Evolutionary conservation across 2,329 filamentous ascomycete genomes (phyloP), one percentile per base, ranked within the genome.

Genomic region (Colletotrichum phormii): DNA sequence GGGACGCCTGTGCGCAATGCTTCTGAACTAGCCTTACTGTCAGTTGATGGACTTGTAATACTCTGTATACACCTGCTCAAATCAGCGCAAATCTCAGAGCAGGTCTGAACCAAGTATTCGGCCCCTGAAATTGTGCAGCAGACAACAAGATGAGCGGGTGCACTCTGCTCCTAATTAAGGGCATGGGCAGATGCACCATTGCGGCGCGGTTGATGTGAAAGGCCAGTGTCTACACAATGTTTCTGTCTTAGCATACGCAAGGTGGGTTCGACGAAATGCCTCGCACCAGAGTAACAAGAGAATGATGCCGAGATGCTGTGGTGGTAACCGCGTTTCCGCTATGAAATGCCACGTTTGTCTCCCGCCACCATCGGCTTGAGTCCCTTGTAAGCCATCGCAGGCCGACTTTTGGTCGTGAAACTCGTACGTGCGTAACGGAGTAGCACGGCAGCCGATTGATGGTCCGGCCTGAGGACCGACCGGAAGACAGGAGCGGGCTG

Each of bases 401-500:
- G 54, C 60, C 59, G 35, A 31, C 37, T 64, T 29, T n/a, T 24
- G 42, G 35, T 22, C 49, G 26, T 61, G 42, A 49, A 42, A 31
- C 42, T 46, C 26, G 26, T 72, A 69, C 65, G 65, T 63, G 65
- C 70, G 70, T 62, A 68, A 63, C 22, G 37, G 55, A 35, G n/a
- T 53, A 29, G 64, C 33, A 58, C 22, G n/a, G 54, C 59, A 51
- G 64, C 65, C 57, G 59, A 64, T 59, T 59, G 24, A 72, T 69
- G 69, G 53, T 26, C 64, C 64, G 64, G 51, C 31, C 31, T 33
- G 46, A 51, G 46, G 69, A 49, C 59, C 24, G 24, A 64, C 58
- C 58, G 64, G 62, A 65, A 55, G 70, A 58, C 54, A 51, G 62
- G 72, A 49, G 67, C 71, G 71, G 71, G 51, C 33, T 67, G 58